phyloP scores from a whole-genome alignment of 2,329 filamentous ascomycete species.

The Nakataea oryzae region DNA sequence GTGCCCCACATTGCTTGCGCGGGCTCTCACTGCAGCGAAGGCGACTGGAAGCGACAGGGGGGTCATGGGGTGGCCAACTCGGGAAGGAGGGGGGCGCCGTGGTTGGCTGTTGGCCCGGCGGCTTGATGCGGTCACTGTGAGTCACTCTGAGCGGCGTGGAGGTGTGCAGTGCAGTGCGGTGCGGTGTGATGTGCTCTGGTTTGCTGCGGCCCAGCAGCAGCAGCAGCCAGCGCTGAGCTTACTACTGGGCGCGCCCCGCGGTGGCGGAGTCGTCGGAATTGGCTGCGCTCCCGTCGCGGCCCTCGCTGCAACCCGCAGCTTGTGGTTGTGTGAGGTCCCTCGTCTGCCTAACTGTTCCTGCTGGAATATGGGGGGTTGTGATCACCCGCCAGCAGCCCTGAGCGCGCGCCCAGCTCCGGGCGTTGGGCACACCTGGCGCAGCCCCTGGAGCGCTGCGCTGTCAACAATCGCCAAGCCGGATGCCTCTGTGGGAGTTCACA shows the following conservation, averaged over 20 bases:
- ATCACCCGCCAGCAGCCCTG: no score
- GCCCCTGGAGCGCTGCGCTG: neutral
- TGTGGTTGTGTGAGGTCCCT: neutral
- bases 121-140: neutral
- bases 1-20: neutral
- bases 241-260: neutral
- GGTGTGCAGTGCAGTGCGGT: no score
- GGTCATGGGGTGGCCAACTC: neutral
- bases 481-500: neutral
- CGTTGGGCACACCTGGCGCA: no score
- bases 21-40: neutral
- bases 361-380: neutral
- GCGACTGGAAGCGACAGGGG: neutral
- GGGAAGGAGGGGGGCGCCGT: neutral
- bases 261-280: neutral
- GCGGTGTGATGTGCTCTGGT: no score
- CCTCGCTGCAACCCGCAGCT: neutral
- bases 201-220: no score
- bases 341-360: neutral
- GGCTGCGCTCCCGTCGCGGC: neutral
- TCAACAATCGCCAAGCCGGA: neutral
- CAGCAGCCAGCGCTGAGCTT: no score
- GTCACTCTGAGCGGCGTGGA: neutral
- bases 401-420: no score
- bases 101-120: neutral